Percentiles rank a stretch among this genome's conserved stretches.
Evolutionary conservation across 2,329 filamentous ascomycete genomes (phyloP).

Genomic region (Colletotrichum costaricense): DNA sequence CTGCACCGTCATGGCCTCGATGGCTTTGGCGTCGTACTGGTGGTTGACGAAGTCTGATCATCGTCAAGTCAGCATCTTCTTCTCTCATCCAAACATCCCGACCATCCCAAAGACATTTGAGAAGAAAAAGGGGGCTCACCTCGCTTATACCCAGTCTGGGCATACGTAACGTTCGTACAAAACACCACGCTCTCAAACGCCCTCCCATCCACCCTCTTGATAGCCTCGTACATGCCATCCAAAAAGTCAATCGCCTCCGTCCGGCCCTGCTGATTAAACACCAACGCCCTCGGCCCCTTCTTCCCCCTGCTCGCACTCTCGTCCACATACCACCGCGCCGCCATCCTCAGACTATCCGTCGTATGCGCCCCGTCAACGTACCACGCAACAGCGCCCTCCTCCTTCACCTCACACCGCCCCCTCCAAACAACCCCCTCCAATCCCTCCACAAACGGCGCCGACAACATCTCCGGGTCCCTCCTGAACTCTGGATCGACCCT

Average conservation of each 20-base stretch:
- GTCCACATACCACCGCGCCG: constrained; percentile 84
- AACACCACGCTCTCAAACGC: constrained; percentile 82
- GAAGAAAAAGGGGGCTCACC: constrained; percentile 32
- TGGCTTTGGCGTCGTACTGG: constrained; percentile 62
- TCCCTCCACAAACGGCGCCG: constrained; percentile 70
- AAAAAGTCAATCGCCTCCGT: constrained; percentile 56
- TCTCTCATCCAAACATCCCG: background rate
- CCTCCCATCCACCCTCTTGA: constrained; percentile 52
- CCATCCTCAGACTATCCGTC: constrained; percentile 81
- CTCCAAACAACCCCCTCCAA: constrained; percentile 75
- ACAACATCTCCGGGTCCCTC: constrained; percentile 41
- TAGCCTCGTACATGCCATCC: constrained; percentile 67
- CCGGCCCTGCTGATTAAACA: constrained; percentile 88
- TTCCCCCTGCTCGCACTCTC: constrained; percentile 51
- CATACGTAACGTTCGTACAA: constrained; percentile 79
- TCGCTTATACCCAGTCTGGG: constrained; percentile 60
- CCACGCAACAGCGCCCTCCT: constrained; percentile 67
- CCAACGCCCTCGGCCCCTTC: constrained; percentile 58
- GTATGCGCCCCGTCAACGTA: constrained; percentile 92
- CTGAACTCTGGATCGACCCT: constrained; percentile 48
- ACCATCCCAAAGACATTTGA: background rate
- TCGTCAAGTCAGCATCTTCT: background rate
- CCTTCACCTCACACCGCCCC: constrained; percentile 80
- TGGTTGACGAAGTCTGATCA: constrained; percentile 66
- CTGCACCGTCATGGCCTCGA: constrained; percentile 64